Conservation (phyloP, 75 land plant species). For the Cupressus sempervirens region DNA sequence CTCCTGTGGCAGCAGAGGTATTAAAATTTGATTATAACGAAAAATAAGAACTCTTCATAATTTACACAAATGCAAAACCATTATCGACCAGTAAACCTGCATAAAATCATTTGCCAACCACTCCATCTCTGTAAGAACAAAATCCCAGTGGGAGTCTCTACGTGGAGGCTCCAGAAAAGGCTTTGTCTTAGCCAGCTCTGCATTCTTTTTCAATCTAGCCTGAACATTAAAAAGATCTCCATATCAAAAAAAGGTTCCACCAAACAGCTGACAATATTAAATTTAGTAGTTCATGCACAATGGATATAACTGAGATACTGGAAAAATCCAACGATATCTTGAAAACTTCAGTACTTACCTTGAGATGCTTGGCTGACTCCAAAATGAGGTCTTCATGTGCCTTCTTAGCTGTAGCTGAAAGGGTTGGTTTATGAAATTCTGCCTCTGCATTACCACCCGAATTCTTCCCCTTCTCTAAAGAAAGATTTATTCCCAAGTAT, state of each 20-base stretch:
- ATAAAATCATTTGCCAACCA: conserved; percentile 98
- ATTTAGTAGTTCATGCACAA: not conserved
- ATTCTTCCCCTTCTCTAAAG: conserved; percentile 20
- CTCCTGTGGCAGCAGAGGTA: not conserved
- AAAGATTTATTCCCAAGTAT: conserved; percentile 14
- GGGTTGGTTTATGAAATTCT: conserved; percentile 16
- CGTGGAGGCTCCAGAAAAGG: conserved; percentile 29
- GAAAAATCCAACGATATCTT: not conserved
- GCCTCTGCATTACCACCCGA: conserved; percentile 18
- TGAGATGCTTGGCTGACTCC: conserved; percentile 56
- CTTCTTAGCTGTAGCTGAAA: conserved; percentile 30
- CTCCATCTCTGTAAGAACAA: conserved; percentile 93
- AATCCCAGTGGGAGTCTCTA: conserved; percentile 85
- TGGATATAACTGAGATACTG: not conserved
- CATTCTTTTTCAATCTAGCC: conserved; percentile 53
- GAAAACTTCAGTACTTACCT: conserved; percentile 41
- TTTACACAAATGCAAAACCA: not conserved
- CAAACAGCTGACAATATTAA: not conserved
- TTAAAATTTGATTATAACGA: not conserved
- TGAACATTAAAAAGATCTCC: conserved; percentile 15
- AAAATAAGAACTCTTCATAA: conserved; percentile 8
- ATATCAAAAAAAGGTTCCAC: not conserved
- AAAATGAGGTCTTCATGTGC: conserved; percentile 63
- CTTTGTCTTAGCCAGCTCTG: conserved; percentile 36
- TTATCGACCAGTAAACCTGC: conserved; percentile 52